Percentiles rank a stretch among this genome's conserved stretches.
These are phyloP conservation scores for Talaromyces marneffei DNA, from an alignment of 2,329 filamentous ascomycete genomes.

Conservation along the genomic window DNA sequence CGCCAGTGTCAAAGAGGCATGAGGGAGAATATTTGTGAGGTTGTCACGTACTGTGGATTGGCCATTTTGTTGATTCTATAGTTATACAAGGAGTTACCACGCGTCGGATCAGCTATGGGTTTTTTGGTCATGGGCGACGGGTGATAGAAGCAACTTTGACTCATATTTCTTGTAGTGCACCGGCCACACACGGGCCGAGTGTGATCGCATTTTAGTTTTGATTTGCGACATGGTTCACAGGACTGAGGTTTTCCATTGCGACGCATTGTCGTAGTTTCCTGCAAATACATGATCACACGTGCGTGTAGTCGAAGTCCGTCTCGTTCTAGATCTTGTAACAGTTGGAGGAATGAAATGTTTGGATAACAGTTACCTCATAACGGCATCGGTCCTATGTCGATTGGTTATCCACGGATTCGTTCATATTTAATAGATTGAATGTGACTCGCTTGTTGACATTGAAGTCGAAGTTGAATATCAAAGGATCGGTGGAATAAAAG, in stretches of 20 bases:
- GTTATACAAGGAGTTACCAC: conserved; percentile 17
- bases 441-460: background rate
- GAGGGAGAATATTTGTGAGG: background rate
- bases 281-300: conserved; percentile 9
- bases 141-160: conserved; percentile 32
- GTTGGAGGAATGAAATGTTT: background rate
- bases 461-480: background rate
- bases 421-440: background rate
- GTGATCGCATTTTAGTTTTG: conserved; percentile 35
- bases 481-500: conserved; percentile 1
- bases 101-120: conserved; percentile 6
- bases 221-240: conserved; percentile 35
- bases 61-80: conserved; percentile 9
- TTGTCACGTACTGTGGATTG: background rate
- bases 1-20: background rate
- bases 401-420: background rate
- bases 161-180: conserved; percentile 22
- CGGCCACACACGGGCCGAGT: conserved; percentile 26
- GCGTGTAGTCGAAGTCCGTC: background rate
- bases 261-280: conserved; percentile 21
- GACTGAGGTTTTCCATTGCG: conserved; percentile 34
- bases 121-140: conserved; percentile 35
- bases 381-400: background rate
- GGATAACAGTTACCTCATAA: background rate
- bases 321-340: background rate